Evolutionary conservation across 192 early-diverging fungal genomes (phyloP), one percentile per base, ranked within the genome.

Genomic region (Coemansia sp.): DNA sequence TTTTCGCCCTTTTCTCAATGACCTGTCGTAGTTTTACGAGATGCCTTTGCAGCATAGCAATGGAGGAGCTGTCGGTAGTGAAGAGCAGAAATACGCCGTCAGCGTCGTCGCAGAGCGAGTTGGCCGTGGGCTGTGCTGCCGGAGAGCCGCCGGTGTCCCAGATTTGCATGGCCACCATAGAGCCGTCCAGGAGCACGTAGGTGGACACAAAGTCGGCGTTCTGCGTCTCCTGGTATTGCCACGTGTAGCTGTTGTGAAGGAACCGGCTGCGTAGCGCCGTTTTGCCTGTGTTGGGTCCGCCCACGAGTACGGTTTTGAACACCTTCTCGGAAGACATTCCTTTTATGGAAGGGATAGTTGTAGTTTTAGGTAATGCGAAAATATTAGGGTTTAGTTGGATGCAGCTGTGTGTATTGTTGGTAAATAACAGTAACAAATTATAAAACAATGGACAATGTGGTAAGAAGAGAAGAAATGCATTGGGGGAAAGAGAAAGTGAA

Each of bases 161-260:
- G 48, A 78, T 67, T 47, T 78, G 74, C 15, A 78, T 59, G 3
- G 74, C 68, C 5, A 57, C 53, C 48, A 69, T 53, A n/a, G n/a
- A n/a, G 4, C 60, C 59, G 23, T 48, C 57, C 19, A 67, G 61
- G 25, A 55, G 25, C 2, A 71, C 51, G 37, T 62, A 62, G 12
- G 74, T 71, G 21, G 74, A 69, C 11, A 78, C 65, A 67, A 78
- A 78, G 61, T 78, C 74, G 4, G 74, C 59, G 33, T 60, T 78
- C 3, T 33, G 45, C 0, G 74, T 78, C 1, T 64, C 56, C 38
- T 57, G 38, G 51, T 67, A 54, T 24, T 57, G 52, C 64, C 64
- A 67, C 41, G 74, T 57, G 50, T 61, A 55, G 58, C 13, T 71
- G 43, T 55, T 63, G 69, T 64, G 50, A 10, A 78, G 50, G 53